Base-by-base conservation (phyloP, 768 basidiomycete genomes). In the Tricholoma saponaceum region DNA sequence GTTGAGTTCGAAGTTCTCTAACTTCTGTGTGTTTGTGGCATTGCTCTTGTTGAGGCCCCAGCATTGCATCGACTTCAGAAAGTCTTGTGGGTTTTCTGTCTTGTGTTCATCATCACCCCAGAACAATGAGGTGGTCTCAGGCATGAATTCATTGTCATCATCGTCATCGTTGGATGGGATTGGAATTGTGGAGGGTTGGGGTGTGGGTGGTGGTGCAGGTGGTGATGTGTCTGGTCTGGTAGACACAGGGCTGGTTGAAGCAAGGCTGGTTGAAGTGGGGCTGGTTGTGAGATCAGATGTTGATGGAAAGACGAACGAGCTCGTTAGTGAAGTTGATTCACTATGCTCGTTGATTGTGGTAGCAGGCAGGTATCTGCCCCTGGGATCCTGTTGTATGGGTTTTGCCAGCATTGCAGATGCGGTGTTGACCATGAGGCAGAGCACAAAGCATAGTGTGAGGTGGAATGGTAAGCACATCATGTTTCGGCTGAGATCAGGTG, bases 51-150 rank as follows among this genome's bases (percentile, higher is more conserved):
- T 30, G 28, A 62, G 14, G 23, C 60, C 56, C 6, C 22, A 43
- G 3, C 32, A 43, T 46, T 62, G 52, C 5, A 65, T 28, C 1
- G 57, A 41, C 20, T 65, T 64, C 25, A 64, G 56, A 37, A 65
- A 65, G 52, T 67, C 64, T 52, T 65, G 62, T 0, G 64, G 58
- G 58, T 64, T 54, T 25, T 55, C 57, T 1, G 46, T 55, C 13
- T 28, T 14, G 4, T 35, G 41, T 7, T 52, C 35, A 9, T 44
- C 43, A 44, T 44, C 9, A 10, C 43, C 43, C 43, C 22, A 44
- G 43, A 44, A 44, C 10, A 12, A 22, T 13, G 1, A 10, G 43
- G n/a, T 12, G 22, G 7, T 3, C 13, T 44, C 22, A 2, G 7
- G 20, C 43, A 44, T 44, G 43, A 14, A 22, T 20, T 22, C 13